Evolutionary conservation across 1,284 basidiomycete species (phyloP), one percentile per base, ranked within the genome.

Genomic region (Moesziomyces sp.): DNA sequence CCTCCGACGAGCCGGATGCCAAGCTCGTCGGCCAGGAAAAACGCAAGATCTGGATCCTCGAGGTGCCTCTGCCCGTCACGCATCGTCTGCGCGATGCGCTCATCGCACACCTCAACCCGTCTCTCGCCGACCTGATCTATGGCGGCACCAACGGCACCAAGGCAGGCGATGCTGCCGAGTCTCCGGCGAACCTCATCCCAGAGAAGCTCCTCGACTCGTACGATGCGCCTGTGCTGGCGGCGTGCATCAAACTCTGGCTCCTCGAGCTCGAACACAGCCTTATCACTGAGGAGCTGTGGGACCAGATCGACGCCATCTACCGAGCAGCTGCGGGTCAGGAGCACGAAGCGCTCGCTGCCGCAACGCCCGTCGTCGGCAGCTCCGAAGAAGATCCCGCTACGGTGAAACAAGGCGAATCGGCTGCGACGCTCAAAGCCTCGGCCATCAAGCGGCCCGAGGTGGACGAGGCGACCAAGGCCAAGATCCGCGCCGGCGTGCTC

Each of bases 31-130:
- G 52, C 23, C 45, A 79, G 90, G 95, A 96, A 84, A 91, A 90
- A 83, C 90, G 95, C 69, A 93, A 91, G 85, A 87, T 90, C 1
- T 97, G 94, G 95, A 92, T 97, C 67, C 96, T 97, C 75, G 87
- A 88, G 67, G 85, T 85, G 30, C 78, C 94, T 0, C 87, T 97
- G 23, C 86, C 89, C 4, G 89, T 90, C 30, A 88, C 91, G 6
- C 94, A 97, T 80, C 90, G 91, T 70, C 88, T 97, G 11, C 90
- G 94, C 64, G 91, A 92, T 82, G 88, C 88, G 3, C 87, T 97
- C 64, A 94, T 96, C 38, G 63, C 71, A 1, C 72, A 74, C 23
- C 70, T 79, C 52, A 61, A 60, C 28, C 64, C 65, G 9, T 62
- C 67, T 1, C 63, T 74, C 11, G 62, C 73, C 21, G 63, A 62